These are phyloP conservation scores for Fusarium siculi DNA, from an alignment of 2,329 filamentous ascomycete genomes.

Conservation along the genomic window DNA sequence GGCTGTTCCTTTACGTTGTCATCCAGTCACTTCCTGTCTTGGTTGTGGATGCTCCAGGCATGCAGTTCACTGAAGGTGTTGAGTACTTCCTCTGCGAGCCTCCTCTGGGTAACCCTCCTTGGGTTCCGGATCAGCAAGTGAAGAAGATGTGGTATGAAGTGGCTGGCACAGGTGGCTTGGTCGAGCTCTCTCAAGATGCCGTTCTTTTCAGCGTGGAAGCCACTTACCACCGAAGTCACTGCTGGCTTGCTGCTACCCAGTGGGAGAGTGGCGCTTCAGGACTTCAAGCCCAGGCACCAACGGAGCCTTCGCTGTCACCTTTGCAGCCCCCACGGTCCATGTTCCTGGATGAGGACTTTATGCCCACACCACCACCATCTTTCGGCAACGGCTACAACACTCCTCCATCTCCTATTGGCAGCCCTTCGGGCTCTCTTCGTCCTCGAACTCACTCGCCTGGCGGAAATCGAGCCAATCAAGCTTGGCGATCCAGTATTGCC, in stretches of 20 bases:
- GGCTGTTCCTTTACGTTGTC: constrained; percentile 83
- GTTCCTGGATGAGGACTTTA: constrained; percentile 48
- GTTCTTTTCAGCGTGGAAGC: constrained; percentile 71
- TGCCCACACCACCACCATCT: constrained; percentile 36
- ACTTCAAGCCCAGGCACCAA: constrained; percentile 33
- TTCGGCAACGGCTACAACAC: constrained; percentile 40
- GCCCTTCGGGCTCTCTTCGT: constrained; percentile 50
- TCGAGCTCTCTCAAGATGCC: constrained; percentile 69
- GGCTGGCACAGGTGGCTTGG: constrained; percentile 69
- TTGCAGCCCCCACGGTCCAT: constrained; percentile 52
- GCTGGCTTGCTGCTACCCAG: constrained; percentile 63
- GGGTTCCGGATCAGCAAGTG: constrained; percentile 73
- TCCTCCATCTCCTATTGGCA: constrained; percentile 42
- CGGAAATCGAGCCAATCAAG: constrained; percentile 48
- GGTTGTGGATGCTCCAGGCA: constrained; percentile 77
- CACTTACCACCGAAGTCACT: constrained; percentile 68
- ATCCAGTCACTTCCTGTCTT: constrained; percentile 82
- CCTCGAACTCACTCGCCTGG: constrained; percentile 54
- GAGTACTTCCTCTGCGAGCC: constrained; percentile 87
- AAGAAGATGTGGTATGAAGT: constrained; percentile 80
- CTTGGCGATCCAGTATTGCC: constrained; percentile 56
- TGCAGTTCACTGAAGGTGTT: constrained; percentile 75
- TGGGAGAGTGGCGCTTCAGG: constrained; percentile 54
- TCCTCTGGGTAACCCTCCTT: constrained; percentile 77
- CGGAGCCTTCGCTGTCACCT: constrained; percentile 51